phyloP scores from a whole-genome alignment of 768 basidiomycete genomes.

The Wakefieldia striispora region DNA sequence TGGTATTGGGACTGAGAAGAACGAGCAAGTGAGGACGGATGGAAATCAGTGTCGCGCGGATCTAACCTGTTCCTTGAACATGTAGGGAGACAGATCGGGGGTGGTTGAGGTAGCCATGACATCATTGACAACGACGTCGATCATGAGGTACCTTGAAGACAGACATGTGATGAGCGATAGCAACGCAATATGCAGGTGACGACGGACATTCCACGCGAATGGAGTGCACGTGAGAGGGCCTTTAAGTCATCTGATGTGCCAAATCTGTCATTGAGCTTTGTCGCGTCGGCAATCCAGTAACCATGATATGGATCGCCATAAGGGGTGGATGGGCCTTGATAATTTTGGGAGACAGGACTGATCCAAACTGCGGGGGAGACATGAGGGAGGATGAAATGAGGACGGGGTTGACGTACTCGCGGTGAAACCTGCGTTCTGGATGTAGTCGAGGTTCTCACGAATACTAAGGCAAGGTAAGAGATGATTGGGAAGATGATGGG shows the following conservation, averaged over 20 bases:
- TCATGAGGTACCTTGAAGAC: slow-evolving; percentile 66
- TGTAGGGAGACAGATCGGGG: slow-evolving; percentile 63
- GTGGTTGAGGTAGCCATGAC: slow-evolving; percentile 68
- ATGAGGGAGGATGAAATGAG: no score
- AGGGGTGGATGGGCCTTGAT: slow-evolving; percentile 61
- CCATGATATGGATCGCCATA: slow-evolving; percentile 88
- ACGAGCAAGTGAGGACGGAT: no score
- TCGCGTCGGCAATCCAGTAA: slow-evolving; percentile 76
- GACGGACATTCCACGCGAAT: slow-evolving; percentile 66
- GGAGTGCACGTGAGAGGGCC: slow-evolving; percentile 61
- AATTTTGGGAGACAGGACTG: slow-evolving; percentile 54
- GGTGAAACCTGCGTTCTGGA: slow-evolving; percentile 79
- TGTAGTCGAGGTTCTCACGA: slow-evolving; percentile 77
- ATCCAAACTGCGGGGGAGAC: no score
- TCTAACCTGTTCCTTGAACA: slow-evolving; percentile 31
- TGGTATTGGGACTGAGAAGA: no score
- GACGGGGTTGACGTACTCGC: slow-evolving; percentile 44
- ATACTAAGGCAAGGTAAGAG: slow-evolving; percentile 38
- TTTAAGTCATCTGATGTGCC: slow-evolving; percentile 74
- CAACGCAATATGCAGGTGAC: neutral
- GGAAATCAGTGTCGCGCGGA: no score
- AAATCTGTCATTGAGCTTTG: slow-evolving; percentile 65
- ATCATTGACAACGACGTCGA: slow-evolving; percentile 84
- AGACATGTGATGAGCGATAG: neutral
- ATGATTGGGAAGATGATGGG: neutral